Base-by-base conservation (phyloP, 371 early-diverging fungal genomes). In the Apophysomyces ossiformis region DNA sequence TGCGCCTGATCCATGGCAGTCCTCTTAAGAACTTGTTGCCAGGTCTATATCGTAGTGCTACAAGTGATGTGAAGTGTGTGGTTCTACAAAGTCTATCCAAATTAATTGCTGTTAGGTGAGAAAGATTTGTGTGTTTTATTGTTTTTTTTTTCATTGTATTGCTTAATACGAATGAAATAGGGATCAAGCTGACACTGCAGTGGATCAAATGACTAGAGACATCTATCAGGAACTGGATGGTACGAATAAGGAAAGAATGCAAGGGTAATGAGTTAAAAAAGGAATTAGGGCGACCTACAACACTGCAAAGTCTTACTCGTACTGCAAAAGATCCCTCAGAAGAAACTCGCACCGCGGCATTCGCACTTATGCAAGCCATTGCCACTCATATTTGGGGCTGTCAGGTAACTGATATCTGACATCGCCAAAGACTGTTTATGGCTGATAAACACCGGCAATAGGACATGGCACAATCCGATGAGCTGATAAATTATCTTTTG, bases 401-500 rank as follows among this genome's bases (percentile, higher is more conserved):
- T 50, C 46, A 77, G 78, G 78, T 81, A 70, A 68, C 54, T 35
- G 9, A 9, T 11, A 37, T 36, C 35, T 37, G 18, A 50, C 47
- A 18, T 38, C n/a, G 37, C 37, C 7, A 7, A 54, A 36, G 21
- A 21, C 58, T 50, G 37, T n/a, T 21, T n/a, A 2, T 41, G 21
- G 36, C 26, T 50, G 56, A 60, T 32, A n/a, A 41, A 2, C 38
- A 36, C 37, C 7, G n/a, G 9, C 21, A 21, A 7, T 65, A 79
- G 77, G 61, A 47, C 15, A 74, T 81, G 72, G 67, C 76, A 44
- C 75, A 71, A 60, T 69, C 69, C 35, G 67, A 45, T 26, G 74
- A 73, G 58, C 76, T 82, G 60, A 67, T 84, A 61, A 72, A 77
- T 18, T 84, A 80, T 64, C 66, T 84, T 59, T 54, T 84, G 59